phyloP scores from a whole-genome alignment of 352 stramenopile species.

The Phytopythium ostracodes region DNA sequence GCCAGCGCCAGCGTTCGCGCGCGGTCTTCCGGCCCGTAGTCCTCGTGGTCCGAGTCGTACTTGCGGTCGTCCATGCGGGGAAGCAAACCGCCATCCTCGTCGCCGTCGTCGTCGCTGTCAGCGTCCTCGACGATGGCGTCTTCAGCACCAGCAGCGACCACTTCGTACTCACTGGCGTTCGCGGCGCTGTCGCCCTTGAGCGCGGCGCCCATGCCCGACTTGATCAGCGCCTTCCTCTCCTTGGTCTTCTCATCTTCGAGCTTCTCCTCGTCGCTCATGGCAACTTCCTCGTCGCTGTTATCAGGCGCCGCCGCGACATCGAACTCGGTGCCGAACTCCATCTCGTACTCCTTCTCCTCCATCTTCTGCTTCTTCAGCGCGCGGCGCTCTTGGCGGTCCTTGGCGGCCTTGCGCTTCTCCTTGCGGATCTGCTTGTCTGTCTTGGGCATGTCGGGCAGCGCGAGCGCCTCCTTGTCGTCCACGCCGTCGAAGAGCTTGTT shows the following conservation, averaged over 20 bases:
- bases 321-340: slow-evolving; percentile 74
- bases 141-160: slow-evolving; percentile 42
- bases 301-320: slow-evolving; percentile 40
- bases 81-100: slow-evolving; percentile 26
- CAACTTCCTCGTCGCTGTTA: slow-evolving; percentile 38
- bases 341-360: slow-evolving; percentile 81
- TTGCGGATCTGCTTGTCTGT: slow-evolving; percentile 98
- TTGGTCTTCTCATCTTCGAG: slow-evolving; percentile 52
- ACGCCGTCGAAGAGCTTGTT: slow-evolving; percentile 83
- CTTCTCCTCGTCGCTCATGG: slow-evolving; percentile 30
- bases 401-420: slow-evolving; percentile 95
- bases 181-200: slow-evolving; percentile 28
- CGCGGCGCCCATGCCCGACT: slow-evolving; percentile 77
- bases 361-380: slow-evolving; percentile 73
- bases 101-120: slow-evolving; percentile 36
- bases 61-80: slow-evolving; percentile 84
- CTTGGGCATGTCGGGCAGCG: slow-evolving; percentile 91
- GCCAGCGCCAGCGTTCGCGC: slow-evolving; percentile 94
- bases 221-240: slow-evolving; percentile 82
- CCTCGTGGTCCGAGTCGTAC: slow-evolving; percentile 96
- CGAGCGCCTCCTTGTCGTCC: slow-evolving; percentile 42
- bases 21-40: slow-evolving; percentile 98
- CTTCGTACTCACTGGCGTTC: slow-evolving; percentile 29
- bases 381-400: slow-evolving; percentile 88
- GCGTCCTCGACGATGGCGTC: slow-evolving; percentile 26